Percentiles rank a stretch among this genome's conserved stretches.
phyloP scores from a whole-genome alignment of 768 basidiomycete genomes.

The Collybia sp. region DNA sequence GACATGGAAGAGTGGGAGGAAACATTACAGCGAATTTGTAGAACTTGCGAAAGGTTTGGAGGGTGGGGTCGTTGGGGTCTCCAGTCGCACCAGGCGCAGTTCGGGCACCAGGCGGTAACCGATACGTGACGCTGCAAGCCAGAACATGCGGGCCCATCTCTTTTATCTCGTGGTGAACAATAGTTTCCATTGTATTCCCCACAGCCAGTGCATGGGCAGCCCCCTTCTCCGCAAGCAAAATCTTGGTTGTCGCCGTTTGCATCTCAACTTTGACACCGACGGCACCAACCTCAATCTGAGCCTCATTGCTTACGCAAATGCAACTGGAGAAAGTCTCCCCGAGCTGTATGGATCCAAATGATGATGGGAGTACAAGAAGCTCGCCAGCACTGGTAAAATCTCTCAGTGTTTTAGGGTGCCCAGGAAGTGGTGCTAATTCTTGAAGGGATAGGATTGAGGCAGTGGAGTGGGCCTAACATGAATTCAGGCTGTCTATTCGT shows the following conservation, averaged over 20 bases:
- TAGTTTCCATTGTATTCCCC: constrained; percentile 58
- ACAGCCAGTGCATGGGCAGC: constrained; percentile 43
- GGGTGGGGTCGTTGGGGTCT: constrained; percentile 44
- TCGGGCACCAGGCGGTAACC: constrained; percentile 57
- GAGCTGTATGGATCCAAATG: constrained; percentile 84
- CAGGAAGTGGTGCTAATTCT: constrained; percentile 61
- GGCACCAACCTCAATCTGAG: constrained; percentile 54
- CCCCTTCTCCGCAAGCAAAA: constrained; percentile 58
- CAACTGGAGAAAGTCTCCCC: constrained; percentile 86
- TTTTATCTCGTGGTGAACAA: constrained; percentile 87
- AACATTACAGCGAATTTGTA: constrained; percentile 80
- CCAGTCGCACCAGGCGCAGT: constrained; percentile 42
- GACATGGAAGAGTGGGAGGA: neutral
- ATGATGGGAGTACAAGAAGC: constrained; percentile 72
- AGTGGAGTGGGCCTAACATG: constrained; percentile 58
- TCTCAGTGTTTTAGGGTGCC: constrained; percentile 79
- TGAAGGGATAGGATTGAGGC: constrained; percentile 75
- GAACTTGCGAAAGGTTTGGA: constrained; percentile 81
- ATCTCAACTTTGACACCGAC: constrained; percentile 76
- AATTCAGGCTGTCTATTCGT: constrained; percentile 1
- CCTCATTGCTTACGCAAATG: constrained; percentile 80
- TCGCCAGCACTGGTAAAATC: constrained; percentile 79
- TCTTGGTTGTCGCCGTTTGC: constrained; percentile 73
- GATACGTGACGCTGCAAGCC: constrained; percentile 81
- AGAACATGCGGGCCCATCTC: constrained; percentile 90